phyloP scores from a whole-genome alignment of 2,329 filamentous ascomycete species.

The Ophioceras dolichostomum region DNA sequence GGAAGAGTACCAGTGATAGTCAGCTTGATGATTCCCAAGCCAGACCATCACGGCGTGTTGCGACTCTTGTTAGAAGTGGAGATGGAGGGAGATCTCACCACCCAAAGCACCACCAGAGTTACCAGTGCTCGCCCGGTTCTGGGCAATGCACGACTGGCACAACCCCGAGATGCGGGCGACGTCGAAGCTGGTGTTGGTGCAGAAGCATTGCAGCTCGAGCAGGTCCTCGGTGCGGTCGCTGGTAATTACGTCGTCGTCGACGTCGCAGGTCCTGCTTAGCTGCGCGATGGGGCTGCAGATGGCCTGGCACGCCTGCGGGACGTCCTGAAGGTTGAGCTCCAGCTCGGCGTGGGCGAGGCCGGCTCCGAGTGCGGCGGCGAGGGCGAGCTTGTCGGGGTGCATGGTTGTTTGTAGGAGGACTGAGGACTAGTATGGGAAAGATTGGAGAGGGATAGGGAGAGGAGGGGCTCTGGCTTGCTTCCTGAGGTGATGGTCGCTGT shows the following conservation, averaged over 20 bases:
- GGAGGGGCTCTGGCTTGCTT: too few relatives aligned
- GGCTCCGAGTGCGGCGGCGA: slow-evolving; percentile 13
- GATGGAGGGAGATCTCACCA: too few relatives aligned
- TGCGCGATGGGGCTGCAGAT: slow-evolving; percentile 23
- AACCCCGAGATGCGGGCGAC: slow-evolving; percentile 21
- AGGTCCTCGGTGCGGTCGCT: slow-evolving; percentile 20
- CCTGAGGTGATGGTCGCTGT: too few relatives aligned
- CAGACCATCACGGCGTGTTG: too few relatives aligned
- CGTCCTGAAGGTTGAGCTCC: slow-evolving; percentile 19
- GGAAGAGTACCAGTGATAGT: too few relatives aligned
- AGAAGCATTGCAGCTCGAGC: slow-evolving; percentile 25
- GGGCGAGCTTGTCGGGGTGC: too few relatives aligned
- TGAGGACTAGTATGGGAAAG: too few relatives aligned
- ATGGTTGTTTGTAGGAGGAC: too few relatives aligned
- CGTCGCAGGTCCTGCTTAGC: slow-evolving; percentile 24
- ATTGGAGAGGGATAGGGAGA: too few relatives aligned
- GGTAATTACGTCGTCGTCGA: slow-evolving; percentile 31
- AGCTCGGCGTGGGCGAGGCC: slow-evolving; percentile 15
- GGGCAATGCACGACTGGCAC: slow-evolving; percentile 24
- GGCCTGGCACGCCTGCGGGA: slow-evolving; percentile 19
- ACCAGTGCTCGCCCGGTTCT: too few relatives aligned
- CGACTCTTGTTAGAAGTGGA: too few relatives aligned
- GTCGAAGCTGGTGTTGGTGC: slow-evolving; percentile 27
- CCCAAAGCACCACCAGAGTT: too few relatives aligned
- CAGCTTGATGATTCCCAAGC: slow-evolving; percentile 4